Conservation (phyloP, 371 early-diverging fungal species). For the Phascolomyces articulosus region DNA sequence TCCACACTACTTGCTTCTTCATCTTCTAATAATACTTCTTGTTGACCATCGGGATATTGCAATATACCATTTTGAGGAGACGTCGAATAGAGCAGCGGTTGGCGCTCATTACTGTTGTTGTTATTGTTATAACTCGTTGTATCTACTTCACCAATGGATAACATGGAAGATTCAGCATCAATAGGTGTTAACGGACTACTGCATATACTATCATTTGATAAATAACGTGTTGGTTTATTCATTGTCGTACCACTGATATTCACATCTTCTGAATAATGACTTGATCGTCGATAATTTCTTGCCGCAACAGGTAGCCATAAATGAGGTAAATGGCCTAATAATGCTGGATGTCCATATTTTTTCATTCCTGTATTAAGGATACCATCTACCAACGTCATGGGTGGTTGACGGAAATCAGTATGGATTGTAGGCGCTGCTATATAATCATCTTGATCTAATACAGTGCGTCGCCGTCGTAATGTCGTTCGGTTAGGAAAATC, state of each 20-base stretch:
- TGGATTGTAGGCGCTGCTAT: constrained; percentile 59
- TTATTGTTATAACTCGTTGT: too few species aligned
- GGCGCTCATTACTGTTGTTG: constrained; percentile 10
- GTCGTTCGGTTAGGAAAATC: not conserved
- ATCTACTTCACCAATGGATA: constrained; percentile 12
- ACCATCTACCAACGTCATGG: constrained; percentile 75
- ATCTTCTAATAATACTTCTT: constrained; percentile 3
- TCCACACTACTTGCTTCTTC: constrained; percentile 36
- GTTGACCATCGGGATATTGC: not conserved
- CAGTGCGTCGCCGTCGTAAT: constrained; percentile 40
- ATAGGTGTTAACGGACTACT: constrained; percentile 11
- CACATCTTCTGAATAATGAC: constrained; percentile 3
- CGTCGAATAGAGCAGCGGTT: constrained; percentile 11
- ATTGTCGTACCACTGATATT: not conserved
- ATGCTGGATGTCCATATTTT: constrained; percentile 73
- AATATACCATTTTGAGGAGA: constrained; percentile 6
- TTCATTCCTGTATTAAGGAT: constrained; percentile 78
- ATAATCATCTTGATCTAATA: constrained; percentile 73
- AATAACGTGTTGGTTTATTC: not conserved
- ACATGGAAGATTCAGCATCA: constrained; percentile 4
- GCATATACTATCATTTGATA: constrained; percentile 7
- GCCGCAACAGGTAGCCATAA: constrained; percentile 72
- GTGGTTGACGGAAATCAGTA: constrained; percentile 71
- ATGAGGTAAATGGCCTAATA: constrained; percentile 73
- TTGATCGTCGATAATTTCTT: constrained; percentile 8